Evolutionary conservation across 352 stramenopile genomes (phyloP), one percentile per base, ranked within the genome.

Genomic region (Globisporangium alternatum): DNA sequence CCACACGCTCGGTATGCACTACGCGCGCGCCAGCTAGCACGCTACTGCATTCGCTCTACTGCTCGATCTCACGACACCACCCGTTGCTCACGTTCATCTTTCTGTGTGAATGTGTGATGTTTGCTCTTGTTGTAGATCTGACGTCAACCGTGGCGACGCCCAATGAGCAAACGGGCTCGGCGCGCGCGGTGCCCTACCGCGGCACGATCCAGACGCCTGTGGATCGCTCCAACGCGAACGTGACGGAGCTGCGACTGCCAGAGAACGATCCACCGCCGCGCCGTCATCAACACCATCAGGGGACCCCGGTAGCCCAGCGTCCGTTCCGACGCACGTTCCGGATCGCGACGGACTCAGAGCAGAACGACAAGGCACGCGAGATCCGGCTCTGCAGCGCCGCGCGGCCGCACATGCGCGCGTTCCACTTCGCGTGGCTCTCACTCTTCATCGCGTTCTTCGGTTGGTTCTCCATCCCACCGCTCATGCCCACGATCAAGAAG

Each of bases 401-500:
- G 64, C 76, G 78, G 13, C 94, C 95, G 0, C 94, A 98, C 75
- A 98, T 98, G 92, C 86, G 93, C 53, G 89, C 91, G 25, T 98
- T 98, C 76, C 93, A 98, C 79, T 91, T 81, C 69, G 72, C 89
- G 19, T 98, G 93, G 93, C 68, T 98, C 15, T 92, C 77, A 44
- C 98, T 98, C 80, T 98, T 98, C 79, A 86, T 95, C 52, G 93
- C 94, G 56, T 98, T 98, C 80, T 93, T 98, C 66, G 90, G 94
- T 54, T 98, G 93, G 91, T 98, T 98, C 72, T 86, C 89, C 49
- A 97, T 98, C 72, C 91, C 93, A 31, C 96, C 96, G 33, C 82
- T 98, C 51, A 85, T 98, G 58, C 80, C 88, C 2, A 94, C 96
- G 52, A 96, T 98, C 68, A 91, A 89, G 66, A 77, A 79, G n/a